These are phyloP conservation scores for Sporothrix pseudoabietina DNA, from an alignment of 2,329 filamentous ascomycete species.

Conservation along the genomic window DNA sequence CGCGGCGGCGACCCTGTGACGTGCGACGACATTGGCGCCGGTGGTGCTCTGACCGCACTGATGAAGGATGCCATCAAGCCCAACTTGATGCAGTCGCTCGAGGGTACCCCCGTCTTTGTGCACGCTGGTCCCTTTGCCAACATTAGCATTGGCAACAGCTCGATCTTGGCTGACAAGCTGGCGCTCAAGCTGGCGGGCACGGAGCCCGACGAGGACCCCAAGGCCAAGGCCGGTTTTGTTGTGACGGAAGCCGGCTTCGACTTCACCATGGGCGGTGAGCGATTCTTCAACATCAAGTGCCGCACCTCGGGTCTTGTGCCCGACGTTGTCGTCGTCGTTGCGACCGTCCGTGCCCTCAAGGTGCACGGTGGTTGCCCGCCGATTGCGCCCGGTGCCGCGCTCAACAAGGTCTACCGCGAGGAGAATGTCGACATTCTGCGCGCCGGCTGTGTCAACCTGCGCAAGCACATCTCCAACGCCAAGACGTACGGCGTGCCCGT, in stretches of 20 bases:
- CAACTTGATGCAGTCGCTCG: conserved; percentile 96
- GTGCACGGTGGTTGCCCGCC: conserved; percentile 96
- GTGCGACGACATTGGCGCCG: conserved; percentile 91
- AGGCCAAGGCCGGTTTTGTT: conserved; percentile 84
- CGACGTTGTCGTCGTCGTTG: conserved; percentile 92
- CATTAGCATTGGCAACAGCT: conserved; percentile 96
- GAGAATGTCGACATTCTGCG: conserved; percentile 93
- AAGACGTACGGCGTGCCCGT: conserved; percentile 88
- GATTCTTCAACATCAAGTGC: conserved; percentile 99
- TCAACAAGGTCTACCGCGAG: conserved; percentile 85
- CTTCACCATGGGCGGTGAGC: conserved; percentile 99
- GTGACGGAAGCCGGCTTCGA: conserved; percentile 98
- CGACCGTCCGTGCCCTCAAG: conserved; percentile 93
- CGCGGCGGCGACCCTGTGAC: conserved; percentile 85
- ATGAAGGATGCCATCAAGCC: conserved; percentile 99
- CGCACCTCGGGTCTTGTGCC: conserved; percentile 89
- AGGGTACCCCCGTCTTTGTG: conserved; percentile 96
- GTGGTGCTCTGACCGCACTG: conserved; percentile 86
- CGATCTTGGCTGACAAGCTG: conserved; percentile 90
- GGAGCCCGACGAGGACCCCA: conserved; percentile 83
- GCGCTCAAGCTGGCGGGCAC: conserved; percentile 95
- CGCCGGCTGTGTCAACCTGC: conserved; percentile 87
- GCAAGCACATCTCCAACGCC: conserved; percentile 92
- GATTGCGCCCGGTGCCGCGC: conserved; percentile 80
- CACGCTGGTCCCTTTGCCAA: conserved; percentile 98